Conservation (phyloP, 306 rosid species). For the Abrus pulchellus region DNA sequence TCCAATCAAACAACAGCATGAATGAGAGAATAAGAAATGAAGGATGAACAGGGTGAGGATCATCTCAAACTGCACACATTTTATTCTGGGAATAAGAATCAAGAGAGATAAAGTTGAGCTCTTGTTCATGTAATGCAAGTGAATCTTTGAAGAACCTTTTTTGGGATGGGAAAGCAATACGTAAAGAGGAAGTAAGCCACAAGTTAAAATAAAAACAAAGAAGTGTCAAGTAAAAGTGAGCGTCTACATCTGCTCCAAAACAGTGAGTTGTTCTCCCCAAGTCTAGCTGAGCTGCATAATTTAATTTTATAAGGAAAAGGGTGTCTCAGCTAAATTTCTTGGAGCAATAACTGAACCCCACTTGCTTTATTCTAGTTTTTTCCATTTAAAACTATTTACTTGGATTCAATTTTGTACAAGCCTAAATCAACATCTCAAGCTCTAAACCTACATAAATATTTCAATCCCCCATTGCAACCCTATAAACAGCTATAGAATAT, state of each 20-base stretch:
- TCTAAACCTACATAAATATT: conserved; percentile 18
- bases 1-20: conserved; percentile 13
- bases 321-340: not conserved
- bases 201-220: not conserved
- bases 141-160: no score
- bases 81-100: not conserved
- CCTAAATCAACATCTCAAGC: conserved; percentile 2
- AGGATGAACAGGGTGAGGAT: not conserved
- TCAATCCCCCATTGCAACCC: not conserved
- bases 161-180: not conserved
- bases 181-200: conserved; percentile 18
- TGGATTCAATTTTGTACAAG: conserved; percentile 15
- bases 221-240: not conserved
- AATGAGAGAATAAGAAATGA: not conserved
- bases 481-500: not conserved
- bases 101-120: not conserved
- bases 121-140: no score
- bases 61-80: conserved; percentile 34
- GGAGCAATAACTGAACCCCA: conserved; percentile 21
- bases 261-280: conserved; percentile 4
- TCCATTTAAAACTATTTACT: conserved; percentile 1
- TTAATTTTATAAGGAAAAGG: conserved; percentile 12
- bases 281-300: conserved; percentile 25
- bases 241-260: conserved; percentile 22
- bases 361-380: conserved; percentile 22